Percentiles rank a stretch among this genome's conserved stretches.
These are phyloP conservation scores for Phytophthora crassamura DNA, from an alignment of 352 stramenopile genomes.

Conservation along the genomic window DNA sequence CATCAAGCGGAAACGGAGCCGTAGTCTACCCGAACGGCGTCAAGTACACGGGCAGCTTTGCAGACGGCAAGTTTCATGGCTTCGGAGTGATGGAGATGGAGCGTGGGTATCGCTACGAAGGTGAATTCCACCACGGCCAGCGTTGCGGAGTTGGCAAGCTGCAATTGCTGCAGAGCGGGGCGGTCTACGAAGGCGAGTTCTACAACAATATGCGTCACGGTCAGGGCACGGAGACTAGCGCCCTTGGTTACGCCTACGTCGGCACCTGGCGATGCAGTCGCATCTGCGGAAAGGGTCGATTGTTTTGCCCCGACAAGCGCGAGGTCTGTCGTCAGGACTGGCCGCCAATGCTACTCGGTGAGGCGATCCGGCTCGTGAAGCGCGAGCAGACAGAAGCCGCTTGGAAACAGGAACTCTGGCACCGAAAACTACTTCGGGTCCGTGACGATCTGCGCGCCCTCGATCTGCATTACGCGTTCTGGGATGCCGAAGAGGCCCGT, in stretches of 20 bases:
- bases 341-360: slow-evolving; percentile 64
- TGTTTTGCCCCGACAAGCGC: slow-evolving; percentile 53
- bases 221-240: slow-evolving; percentile 67
- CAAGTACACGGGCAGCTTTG: slow-evolving; percentile 71
- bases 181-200: slow-evolving; percentile 73
- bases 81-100: slow-evolving; percentile 68
- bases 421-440: slow-evolving; percentile 64
- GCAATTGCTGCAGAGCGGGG: slow-evolving; percentile 46
- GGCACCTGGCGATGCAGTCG: slow-evolving; percentile 64
- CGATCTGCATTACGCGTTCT: slow-evolving; percentile 68
- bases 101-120: slow-evolving; percentile 61
- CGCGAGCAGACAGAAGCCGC: slow-evolving; percentile 31
- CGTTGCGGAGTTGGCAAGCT: slow-evolving; percentile 60
- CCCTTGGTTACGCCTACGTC: slow-evolving; percentile 62
- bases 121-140: slow-evolving; percentile 54
- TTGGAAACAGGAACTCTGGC: slow-evolving; percentile 51
- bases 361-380: slow-evolving; percentile 63
- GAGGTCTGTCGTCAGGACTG: slow-evolving; percentile 61
- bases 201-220: slow-evolving; percentile 67
- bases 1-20: slow-evolving; percentile 51
- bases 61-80: slow-evolving; percentile 64
- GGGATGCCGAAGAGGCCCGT: slow-evolving; percentile 64
- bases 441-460: slow-evolving; percentile 68
- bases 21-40: slow-evolving; percentile 74
- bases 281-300: slow-evolving; percentile 55